Percentiles rank a stretch among this genome's conserved stretches.
These are phyloP conservation scores for Cystobasidiaceae sp. DNA, from an alignment of 1,284 basidiomycete genomes.

Conservation along the genomic window DNA sequence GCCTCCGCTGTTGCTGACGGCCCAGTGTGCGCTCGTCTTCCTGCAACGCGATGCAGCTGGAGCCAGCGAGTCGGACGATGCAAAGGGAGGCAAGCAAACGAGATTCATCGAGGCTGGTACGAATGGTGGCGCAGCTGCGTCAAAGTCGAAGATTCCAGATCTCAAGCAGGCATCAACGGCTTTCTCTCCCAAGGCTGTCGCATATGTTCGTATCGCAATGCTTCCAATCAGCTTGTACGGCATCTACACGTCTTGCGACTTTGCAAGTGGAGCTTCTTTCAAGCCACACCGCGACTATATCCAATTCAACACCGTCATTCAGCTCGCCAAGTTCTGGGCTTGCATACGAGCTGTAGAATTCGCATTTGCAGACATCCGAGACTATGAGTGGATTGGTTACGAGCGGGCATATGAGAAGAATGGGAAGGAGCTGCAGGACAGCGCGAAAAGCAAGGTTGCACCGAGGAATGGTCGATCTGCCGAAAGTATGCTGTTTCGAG, in stretches of 20 bases:
- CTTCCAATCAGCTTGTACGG: not conserved
- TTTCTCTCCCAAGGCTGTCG: not conserved
- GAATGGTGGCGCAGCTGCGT: not conserved
- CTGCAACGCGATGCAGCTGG: too few relatives aligned
- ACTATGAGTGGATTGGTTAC: conserved; percentile 9
- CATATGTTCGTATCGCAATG: not conserved
- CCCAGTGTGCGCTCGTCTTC: not conserved
- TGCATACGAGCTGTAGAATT: not conserved
- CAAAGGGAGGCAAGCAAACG: too few relatives aligned
- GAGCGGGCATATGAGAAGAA: not conserved
- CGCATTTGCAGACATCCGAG: not conserved
- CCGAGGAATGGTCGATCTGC: not conserved
- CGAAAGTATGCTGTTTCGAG: not conserved
- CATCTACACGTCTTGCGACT: not conserved
- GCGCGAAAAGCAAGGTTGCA: not conserved
- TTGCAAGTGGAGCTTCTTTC: not conserved
- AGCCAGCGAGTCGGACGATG: too few relatives aligned
- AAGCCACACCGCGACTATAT: not conserved
- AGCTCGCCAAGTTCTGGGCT: not conserved
- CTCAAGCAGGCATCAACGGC: not conserved
- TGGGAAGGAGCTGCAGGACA: not conserved
- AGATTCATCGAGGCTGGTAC: not conserved
- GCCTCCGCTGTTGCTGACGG: conserved; percentile 5
- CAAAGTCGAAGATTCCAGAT: too few relatives aligned
- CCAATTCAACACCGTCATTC: not conserved